phyloP scores from a whole-genome alignment of 371 early-diverging fungal species.

The Fennellomyces sp. region DNA sequence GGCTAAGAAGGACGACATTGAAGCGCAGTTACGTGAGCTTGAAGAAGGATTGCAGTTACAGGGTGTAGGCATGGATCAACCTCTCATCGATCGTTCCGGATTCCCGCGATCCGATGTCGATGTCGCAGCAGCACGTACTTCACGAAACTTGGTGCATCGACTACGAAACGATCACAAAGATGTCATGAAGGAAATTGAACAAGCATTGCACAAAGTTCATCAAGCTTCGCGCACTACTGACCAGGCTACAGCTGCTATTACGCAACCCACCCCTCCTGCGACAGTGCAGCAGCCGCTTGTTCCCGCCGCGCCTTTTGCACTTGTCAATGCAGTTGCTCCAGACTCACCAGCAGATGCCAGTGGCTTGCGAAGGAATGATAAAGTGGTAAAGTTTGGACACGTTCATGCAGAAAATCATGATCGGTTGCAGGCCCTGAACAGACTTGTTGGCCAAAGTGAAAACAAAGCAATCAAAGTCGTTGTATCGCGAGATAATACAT shows the following conservation, averaged over 20 bases:
- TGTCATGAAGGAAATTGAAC: slow-evolving; percentile 73
- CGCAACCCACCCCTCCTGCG: slow-evolving; percentile 5
- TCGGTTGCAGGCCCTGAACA: slow-evolving; percentile 54
- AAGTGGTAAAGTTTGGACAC: slow-evolving; percentile 64
- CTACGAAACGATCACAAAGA: slow-evolving; percentile 72
- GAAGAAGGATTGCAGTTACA: slow-evolving; percentile 60
- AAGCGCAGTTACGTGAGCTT: slow-evolving; percentile 56
- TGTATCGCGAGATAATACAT: slow-evolving; percentile 44
- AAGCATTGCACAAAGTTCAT: slow-evolving; percentile 70
- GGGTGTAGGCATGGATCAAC: slow-evolving; percentile 72
- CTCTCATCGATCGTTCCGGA: slow-evolving; percentile 77
- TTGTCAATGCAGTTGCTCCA: slow-evolving; percentile 80
- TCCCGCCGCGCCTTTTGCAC: slow-evolving; percentile 68
- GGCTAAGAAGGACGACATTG: slow-evolving; percentile 62
- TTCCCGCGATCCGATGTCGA: slow-evolving; percentile 91
- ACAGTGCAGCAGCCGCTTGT: slow-evolving; percentile 4
- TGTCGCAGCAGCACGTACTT: slow-evolving; percentile 61
- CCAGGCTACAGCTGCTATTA: slow-evolving; percentile 13
- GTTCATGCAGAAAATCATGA: slow-evolving; percentile 52
- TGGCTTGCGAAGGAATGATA: slow-evolving; percentile 66
- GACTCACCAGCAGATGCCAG: slow-evolving; percentile 80
- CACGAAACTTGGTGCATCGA: slow-evolving; percentile 68
- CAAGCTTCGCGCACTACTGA: slow-evolving; percentile 31
- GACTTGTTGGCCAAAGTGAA: slow-evolving; percentile 57
- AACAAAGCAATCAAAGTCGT: slow-evolving; percentile 49